These are phyloP conservation scores for Verticillium alfalfae DNA, from an alignment of 2,329 filamentous ascomycete species.

Conservation along the genomic window DNA sequence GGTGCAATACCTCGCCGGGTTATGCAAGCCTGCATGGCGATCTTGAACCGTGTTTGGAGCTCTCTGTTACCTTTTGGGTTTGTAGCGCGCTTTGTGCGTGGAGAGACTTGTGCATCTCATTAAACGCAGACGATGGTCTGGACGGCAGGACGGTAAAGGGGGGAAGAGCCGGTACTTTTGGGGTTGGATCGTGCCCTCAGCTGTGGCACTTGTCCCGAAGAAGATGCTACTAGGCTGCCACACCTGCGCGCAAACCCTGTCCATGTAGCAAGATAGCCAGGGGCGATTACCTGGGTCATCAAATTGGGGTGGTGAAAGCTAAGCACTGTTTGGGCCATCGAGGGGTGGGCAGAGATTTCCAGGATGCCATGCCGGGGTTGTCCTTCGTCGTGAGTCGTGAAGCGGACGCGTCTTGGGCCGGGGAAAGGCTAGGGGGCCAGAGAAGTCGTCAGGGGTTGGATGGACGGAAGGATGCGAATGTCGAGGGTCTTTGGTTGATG, in stretches of 20 bases:
- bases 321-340: background rate
- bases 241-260: background rate
- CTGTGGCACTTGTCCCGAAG: background rate
- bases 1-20: background rate
- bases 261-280: background rate
- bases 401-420: background rate
- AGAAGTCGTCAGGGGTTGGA: background rate
- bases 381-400: background rate
- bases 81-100: background rate
- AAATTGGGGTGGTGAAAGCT: background rate
- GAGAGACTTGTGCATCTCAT: background rate
- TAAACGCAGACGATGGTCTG: background rate
- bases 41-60: background rate
- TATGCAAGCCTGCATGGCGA: background rate
- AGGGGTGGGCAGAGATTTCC: background rate
- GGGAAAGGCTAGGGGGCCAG: background rate
- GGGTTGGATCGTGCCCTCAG: background rate
- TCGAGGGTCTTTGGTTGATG: background rate
- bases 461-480: background rate
- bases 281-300: background rate
- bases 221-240: background rate
- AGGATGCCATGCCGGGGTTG: background rate
- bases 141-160: background rate
- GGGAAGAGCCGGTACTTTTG: background rate
- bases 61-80: background rate